Evolutionary conservation across 176 grass and related monocot genomes (phyloP).

Genomic region (Paspalum vaginatum): DNA sequence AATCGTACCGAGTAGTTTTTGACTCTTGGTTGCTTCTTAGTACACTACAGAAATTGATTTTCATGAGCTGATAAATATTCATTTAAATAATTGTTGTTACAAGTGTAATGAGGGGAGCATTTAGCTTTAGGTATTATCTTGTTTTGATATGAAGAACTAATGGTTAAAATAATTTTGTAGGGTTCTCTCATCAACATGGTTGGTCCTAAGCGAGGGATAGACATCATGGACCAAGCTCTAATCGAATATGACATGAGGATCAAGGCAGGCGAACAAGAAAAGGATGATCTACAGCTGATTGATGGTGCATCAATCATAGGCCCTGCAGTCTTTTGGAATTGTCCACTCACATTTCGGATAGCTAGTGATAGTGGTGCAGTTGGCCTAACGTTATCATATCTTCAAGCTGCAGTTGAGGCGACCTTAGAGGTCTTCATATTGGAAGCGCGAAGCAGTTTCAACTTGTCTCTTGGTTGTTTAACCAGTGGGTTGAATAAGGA

Average conservation of each 20-base stretch:
- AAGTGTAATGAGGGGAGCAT: too few relatives aligned
- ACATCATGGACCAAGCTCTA: neutral
- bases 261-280: neutral
- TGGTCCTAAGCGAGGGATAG: conserved; percentile 23
- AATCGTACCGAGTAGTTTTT: too few relatives aligned
- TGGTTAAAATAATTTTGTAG: neutral
- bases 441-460: conserved; percentile 5
- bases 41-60: too few relatives aligned
- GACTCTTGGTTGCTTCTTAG: too few relatives aligned
- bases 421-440: conserved; percentile 23
- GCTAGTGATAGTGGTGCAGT: neutral
- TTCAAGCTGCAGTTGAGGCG: neutral
- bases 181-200: neutral
- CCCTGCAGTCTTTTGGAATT: too few relatives aligned
- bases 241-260: conserved; percentile 23
- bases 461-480: conserved; percentile 19
- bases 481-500: conserved; percentile 4
- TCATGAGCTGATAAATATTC: too few relatives aligned
- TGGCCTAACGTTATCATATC: neutral
- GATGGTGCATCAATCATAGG: neutral
- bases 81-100: too few relatives aligned
- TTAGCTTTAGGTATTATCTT: too few relatives aligned
- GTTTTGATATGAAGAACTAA: too few relatives aligned
- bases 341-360: neutral
- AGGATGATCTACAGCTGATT: neutral